A percentile compares a stretch with the other conserved stretches of the same genome.
Evolutionary conservation across 768 basidiomycete genomes (phyloP).

Genomic region (Cystobasidium tubakii): DNA sequence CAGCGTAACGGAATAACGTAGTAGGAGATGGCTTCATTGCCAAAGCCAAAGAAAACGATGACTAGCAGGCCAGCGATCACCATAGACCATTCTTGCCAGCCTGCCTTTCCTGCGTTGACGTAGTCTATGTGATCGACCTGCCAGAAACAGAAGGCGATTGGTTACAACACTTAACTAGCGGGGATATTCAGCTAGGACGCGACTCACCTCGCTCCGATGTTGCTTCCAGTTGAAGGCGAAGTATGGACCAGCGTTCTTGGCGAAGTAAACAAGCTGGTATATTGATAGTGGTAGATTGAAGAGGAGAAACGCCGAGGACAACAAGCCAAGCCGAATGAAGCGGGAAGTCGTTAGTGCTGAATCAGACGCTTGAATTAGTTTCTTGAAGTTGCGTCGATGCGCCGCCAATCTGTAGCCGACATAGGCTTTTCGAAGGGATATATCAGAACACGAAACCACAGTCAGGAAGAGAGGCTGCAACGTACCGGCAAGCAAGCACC

Average conservation of each 20-base stretch:
- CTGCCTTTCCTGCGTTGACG: neutral
- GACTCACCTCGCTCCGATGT: slow-evolving; percentile 28
- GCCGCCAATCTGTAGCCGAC: slow-evolving; percentile 22
- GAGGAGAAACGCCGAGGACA: slow-evolving; percentile 17
- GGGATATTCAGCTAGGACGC: neutral
- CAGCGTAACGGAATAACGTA: slow-evolving; percentile 2
- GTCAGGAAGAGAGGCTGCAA: neutral
- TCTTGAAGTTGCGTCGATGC: slow-evolving; percentile 37
- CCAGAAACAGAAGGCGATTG: neutral
- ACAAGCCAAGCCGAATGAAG: slow-evolving; percentile 34
- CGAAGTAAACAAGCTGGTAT: neutral
- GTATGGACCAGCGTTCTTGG: neutral
- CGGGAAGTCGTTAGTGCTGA: slow-evolving; percentile 38
- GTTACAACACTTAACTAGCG: neutral
- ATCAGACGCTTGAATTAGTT: slow-evolving; percentile 24
- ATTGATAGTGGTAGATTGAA: slow-evolving; percentile 37
- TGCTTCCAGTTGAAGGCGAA: slow-evolving; percentile 22
- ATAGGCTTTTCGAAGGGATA: slow-evolving; percentile 23
- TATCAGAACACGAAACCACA: too few species aligned
- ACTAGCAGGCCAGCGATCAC: slow-evolving; percentile 34
- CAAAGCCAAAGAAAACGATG: slow-evolving; percentile 35
- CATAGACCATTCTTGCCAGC: slow-evolving; percentile 5
- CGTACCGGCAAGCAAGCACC: slow-evolving; percentile 24
- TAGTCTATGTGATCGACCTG: neutral
- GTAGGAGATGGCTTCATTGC: slow-evolving; percentile 30